phyloP scores from a whole-genome alignment of 2,329 filamentous ascomycete species.

The Ophiostoma populinum region DNA sequence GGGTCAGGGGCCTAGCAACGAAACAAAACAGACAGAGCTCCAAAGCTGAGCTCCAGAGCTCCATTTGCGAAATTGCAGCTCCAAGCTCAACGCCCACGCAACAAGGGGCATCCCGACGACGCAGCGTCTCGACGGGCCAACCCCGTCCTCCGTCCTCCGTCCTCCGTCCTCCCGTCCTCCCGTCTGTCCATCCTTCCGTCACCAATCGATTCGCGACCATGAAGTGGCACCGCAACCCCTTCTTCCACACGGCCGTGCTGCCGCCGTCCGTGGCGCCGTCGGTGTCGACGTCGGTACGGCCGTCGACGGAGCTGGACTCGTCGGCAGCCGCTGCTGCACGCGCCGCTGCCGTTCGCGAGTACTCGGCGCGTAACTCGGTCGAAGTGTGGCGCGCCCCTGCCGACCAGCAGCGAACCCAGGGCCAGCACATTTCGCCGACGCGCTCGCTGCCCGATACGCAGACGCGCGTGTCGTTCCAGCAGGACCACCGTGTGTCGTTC shows the following conservation, averaged over 20 bases:
- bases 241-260: slow-evolving; percentile 12
- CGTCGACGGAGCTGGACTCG: slow-evolving; percentile 9
- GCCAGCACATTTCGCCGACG: too few relatives aligned
- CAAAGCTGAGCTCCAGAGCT: too few relatives aligned
- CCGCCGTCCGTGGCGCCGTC: slow-evolving; percentile 11
- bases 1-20: too few relatives aligned
- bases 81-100: too few relatives aligned
- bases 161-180: not conserved
- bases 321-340: not conserved
- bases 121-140: too few relatives aligned
- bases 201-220: slow-evolving; percentile 9
- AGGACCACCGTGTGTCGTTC: not conserved
- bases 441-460: not conserved
- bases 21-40: too few relatives aligned
- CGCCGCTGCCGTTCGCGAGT: not conserved
- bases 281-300: slow-evolving; percentile 6
- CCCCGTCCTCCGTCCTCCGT: not conserved
- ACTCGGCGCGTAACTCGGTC: too few relatives aligned
- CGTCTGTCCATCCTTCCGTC: too few relatives aligned
- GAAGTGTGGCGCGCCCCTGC: too few relatives aligned
- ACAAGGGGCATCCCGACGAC: too few relatives aligned
- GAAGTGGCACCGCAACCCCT: slow-evolving; percentile 13
- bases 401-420: too few relatives aligned
- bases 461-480: not conserved
- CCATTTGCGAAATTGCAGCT: too few relatives aligned